Conservation (phyloP, 257 asterid species). For the Nicotiana otophora region DNA sequence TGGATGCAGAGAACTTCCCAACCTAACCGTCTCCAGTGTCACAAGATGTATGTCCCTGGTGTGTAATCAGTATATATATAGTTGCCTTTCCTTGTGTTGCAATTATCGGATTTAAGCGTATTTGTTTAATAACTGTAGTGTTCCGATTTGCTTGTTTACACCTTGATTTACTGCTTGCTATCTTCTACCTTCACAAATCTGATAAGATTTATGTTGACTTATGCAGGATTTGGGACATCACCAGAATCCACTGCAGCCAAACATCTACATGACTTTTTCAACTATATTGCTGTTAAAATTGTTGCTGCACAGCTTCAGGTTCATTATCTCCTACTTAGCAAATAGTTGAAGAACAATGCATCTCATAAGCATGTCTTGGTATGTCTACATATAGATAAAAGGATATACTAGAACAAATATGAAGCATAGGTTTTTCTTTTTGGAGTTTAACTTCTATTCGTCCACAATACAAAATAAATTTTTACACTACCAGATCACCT, state of each 20-base stretch:
- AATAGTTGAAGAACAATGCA: neutral
- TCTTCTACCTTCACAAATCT: neutral
- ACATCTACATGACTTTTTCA: slow-evolving; percentile 79
- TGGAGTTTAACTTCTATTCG: neutral
- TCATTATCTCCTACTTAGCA: slow-evolving; percentile 3
- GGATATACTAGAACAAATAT: neutral
- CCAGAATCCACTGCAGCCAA: slow-evolving; percentile 82
- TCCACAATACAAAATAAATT: neutral
- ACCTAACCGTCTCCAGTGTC: slow-evolving; percentile 40
- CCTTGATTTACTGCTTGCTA: neutral
- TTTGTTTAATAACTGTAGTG: too few species aligned
- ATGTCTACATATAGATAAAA: neutral
- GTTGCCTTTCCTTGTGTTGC: neutral
- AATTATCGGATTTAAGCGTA: neutral
- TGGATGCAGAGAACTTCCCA: slow-evolving; percentile 28
- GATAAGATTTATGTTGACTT: neutral
- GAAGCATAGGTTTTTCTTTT: neutral
- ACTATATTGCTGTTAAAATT: slow-evolving; percentile 61
- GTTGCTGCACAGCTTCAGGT: slow-evolving; percentile 82
- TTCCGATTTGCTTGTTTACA: neutral
- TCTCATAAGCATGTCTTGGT: neutral
- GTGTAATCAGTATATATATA: slow-evolving; percentile 7
- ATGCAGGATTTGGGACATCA: slow-evolving; percentile 77
- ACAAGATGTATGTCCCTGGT: slow-evolving; percentile 96
- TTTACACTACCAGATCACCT: neutral